phyloP scores from a whole-genome alignment of 2,329 filamentous ascomycete species.

The Dothiorella sarmentorum region DNA sequence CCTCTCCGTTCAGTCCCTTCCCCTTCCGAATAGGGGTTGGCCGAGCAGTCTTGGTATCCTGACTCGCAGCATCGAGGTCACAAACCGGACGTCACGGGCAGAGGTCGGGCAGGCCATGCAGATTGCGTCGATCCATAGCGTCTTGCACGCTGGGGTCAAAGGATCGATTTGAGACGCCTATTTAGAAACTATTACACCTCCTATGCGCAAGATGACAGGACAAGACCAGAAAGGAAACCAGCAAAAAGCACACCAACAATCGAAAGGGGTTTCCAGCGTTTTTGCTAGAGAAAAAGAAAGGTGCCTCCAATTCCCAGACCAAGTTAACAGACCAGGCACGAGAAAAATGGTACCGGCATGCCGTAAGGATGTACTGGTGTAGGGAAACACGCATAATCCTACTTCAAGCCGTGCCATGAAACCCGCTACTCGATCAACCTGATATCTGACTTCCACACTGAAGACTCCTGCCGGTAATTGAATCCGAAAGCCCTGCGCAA shows the following conservation, averaged over 20 bases:
- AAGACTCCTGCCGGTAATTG: conserved; percentile 15
- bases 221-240: conserved; percentile 17
- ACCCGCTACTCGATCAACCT: conserved; percentile 18
- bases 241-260: conserved; percentile 17
- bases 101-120: not conserved
- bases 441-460: conserved; percentile 15
- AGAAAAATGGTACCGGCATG: not conserved
- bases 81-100: not conserved
- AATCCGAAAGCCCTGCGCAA: conserved; percentile 19
- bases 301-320: conserved; percentile 17
- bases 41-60: not conserved
- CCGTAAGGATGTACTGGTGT: conserved; percentile 17
- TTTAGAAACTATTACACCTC: conserved; percentile 19
- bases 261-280: conserved; percentile 8
- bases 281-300: conserved; percentile 15
- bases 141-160: conserved; percentile 14
- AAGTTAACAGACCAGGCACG: conserved; percentile 14
- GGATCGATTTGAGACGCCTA: conserved; percentile 18
- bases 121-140: conserved; percentile 13
- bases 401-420: conserved; percentile 12
- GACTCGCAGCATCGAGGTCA: not conserved
- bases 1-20: conserved; percentile 1
- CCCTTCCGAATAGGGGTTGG: conserved; percentile 13
- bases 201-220: conserved; percentile 19
- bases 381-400: conserved; percentile 11